Base-by-base conservation (phyloP, 805 yeast species). In the Myxozyma neglecta region DNA sequence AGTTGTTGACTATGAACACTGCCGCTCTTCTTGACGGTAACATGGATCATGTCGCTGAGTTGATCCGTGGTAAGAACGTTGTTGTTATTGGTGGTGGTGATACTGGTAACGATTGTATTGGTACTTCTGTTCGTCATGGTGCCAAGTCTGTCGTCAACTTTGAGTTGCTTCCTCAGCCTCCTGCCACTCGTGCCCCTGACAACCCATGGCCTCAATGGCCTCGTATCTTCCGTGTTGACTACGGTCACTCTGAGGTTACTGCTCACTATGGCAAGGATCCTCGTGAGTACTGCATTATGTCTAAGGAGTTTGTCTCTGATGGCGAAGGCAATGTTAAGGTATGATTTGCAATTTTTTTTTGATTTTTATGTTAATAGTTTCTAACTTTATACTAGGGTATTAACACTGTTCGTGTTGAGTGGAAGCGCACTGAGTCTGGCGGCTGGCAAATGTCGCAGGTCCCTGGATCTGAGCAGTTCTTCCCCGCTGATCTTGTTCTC, bases 141-240 rank as follows among this genome's bases (percentile, higher is more conserved):
- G 98, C 98, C 65, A 86, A 89, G 74, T 88, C 96, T 9, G 97
- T 94, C 61, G 83, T 86, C 67, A 93, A 93, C 83, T 94, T 93
- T 75, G 99, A 93, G 80, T 82, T 93, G 74, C 81, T 93, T 70
- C 99, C 99, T 61, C 85, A 87, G 70, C 99, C 99, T 66, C 89
- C 97, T 42, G 81, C 81, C 36, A 82, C 84, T 61, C 85, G 97
- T 75, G 88, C 92, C 50, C 89, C 85, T 77, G 97, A 94, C 77
- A 93, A 93, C 78, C 98, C 99, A 76, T 93, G 99, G 99, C 99
- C 99, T 48, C 99, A 93, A 79, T 93, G 98, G 98, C 98, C 99
- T 69, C 83, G 97, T 74, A 85, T 94, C 71, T 93, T 94, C 88
- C 85, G 98, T 73, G 96, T 93, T 63, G 99, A 93, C 79, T 93